Evolutionary conservation across 345 rosid species (phyloP).

Genomic region (Rubroshorea leprosula): DNA sequence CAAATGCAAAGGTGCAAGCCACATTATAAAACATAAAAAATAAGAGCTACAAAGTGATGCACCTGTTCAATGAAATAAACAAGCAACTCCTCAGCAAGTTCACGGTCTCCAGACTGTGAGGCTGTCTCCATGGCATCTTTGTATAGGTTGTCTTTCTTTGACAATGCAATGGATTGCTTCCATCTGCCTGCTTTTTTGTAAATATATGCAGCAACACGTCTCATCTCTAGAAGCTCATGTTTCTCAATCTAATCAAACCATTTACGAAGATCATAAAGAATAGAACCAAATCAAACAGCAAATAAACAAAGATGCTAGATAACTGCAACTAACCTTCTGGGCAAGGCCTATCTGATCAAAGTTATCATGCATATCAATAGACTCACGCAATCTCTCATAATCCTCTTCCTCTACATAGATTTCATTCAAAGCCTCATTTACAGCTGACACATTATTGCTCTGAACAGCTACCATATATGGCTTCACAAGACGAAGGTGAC

Average conservation of each 20-base stretch:
- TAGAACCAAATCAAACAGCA: background rate
- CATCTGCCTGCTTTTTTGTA: conserved; percentile 98
- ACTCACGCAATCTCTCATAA: conserved; percentile 87
- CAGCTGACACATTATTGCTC: conserved; percentile 89
- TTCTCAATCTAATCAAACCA: conserved; percentile 71
- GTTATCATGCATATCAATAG: conserved; percentile 86
- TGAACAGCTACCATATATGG: conserved; percentile 97
- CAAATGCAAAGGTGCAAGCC: background rate
- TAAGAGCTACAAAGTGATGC: background rate
- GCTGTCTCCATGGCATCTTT: conserved; percentile 99
- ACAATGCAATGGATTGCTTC: conserved; percentile 96
- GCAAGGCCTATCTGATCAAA: conserved; percentile 94
- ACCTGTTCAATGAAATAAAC: conserved; percentile 96
- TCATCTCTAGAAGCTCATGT: conserved; percentile 97
- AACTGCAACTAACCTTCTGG: conserved; percentile 50
- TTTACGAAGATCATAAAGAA: conserved; percentile 11
- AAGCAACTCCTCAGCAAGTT: conserved; percentile 92
- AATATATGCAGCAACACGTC: conserved; percentile 97
- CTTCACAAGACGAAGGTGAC: conserved; percentile 87
- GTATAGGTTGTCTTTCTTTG: conserved; percentile 87
- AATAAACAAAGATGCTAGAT: conserved; percentile 1
- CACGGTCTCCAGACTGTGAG: conserved; percentile 94
- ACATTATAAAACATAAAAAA: background rate
- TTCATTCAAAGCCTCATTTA: conserved; percentile 89
- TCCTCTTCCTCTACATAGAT: conserved; percentile 95